These are phyloP conservation scores for Cytospora paraplurivora DNA, from an alignment of 2,329 filamentous ascomycete genomes.

Conservation along the genomic window DNA sequence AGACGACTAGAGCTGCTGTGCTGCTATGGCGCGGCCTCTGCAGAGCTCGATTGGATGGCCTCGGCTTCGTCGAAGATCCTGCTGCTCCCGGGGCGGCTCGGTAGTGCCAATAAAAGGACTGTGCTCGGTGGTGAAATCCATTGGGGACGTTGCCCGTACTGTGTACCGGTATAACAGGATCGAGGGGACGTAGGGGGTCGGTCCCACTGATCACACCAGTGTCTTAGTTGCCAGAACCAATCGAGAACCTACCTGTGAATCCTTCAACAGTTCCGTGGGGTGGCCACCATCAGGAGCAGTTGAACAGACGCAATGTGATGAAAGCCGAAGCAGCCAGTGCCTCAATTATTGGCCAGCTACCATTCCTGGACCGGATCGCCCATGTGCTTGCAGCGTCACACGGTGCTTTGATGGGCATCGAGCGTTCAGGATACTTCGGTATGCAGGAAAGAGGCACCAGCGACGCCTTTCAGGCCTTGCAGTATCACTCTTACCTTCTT, in stretches of 20 bases:
- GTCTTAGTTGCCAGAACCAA: slow-evolving; percentile 1
- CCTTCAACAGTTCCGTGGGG: background rate
- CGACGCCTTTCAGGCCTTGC: slow-evolving; percentile 3
- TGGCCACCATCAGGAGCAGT: background rate
- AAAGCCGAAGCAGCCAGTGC: background rate
- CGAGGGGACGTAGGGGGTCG: background rate
- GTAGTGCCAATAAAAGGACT: slow-evolving; percentile 2
- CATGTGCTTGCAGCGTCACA: slow-evolving; percentile 4
- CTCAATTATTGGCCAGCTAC: background rate
- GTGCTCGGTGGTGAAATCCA: background rate
- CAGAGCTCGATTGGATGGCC: slow-evolving; percentile 3
- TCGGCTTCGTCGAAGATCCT: background rate
- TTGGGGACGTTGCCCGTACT: background rate
- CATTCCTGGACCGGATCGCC: background rate
- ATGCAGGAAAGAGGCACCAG: slow-evolving; percentile 1
- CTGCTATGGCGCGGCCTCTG: background rate
- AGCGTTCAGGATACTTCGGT: background rate
- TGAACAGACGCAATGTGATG: background rate
- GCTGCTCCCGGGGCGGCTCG: slow-evolving; percentile 8
- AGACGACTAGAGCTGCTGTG: slow-evolving; percentile 16
- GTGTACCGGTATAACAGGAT: background rate
- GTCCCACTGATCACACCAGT: background rate
- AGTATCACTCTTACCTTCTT: background rate
- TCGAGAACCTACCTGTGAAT: background rate
- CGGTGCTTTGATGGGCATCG: slow-evolving; percentile 5